Evolutionary conservation across 345 rosid species (phyloP).

Genomic region (Gossypium bickii): DNA sequence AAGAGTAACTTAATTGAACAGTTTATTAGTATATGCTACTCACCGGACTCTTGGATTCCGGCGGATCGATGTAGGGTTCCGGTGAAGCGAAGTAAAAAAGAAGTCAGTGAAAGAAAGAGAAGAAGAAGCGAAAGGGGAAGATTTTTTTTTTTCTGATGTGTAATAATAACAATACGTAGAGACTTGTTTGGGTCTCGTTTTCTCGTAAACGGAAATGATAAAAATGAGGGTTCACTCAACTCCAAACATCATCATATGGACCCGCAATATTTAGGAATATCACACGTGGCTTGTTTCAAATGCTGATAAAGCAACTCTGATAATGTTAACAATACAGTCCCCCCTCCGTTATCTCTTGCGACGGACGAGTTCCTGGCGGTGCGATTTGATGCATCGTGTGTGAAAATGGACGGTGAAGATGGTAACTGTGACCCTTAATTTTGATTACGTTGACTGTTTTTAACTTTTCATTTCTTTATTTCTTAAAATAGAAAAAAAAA

Average conservation of each 20-base stretch:
- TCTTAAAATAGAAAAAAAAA: background rate
- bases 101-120: conserved; percentile 2
- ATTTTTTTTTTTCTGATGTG: background rate
- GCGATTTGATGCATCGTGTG: background rate
- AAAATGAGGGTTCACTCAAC: conserved; percentile 2
- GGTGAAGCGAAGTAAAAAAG: conserved; percentile 33
- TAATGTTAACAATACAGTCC: background rate
- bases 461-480: background rate
- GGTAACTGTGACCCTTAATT: background rate
- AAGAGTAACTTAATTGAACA: background rate
- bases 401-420: background rate
- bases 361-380: background rate
- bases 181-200: conserved; percentile 10
- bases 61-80: conserved; percentile 74
- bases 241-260: background rate
- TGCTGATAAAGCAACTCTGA: background rate
- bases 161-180: background rate
- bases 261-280: background rate
- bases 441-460: background rate
- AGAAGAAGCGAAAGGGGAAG: background rate
- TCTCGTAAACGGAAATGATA: conserved; percentile 12
- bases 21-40: conserved; percentile 19
- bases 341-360: background rate
- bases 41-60: conserved; percentile 48
- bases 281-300: background rate